Base-by-base conservation (phyloP, 1,284 basidiomycete species). In the Papiliotrema nemorosa region DNA sequence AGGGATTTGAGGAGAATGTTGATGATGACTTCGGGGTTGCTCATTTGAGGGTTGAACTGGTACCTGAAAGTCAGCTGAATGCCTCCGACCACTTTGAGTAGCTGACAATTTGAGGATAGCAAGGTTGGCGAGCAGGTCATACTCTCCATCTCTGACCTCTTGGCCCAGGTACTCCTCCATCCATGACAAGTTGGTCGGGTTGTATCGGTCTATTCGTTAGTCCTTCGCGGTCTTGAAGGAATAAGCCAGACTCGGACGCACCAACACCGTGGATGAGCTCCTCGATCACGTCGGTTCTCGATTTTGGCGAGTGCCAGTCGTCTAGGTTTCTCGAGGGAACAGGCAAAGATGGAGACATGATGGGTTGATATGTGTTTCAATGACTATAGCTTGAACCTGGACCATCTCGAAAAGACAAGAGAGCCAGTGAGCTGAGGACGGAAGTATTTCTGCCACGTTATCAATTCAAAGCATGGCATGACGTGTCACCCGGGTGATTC, bases 1-100 rank as follows among this genome's bases (percentile, higher is more conserved):
- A 97, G 81, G 20, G 91, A 82, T 80, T 97, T 96, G 73, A 92
- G 81, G 67, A 97, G 87, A 72, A 97, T 90, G 78, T 94, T 90
- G 75, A 94, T 80, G 61, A 92, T 87, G 20, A 93, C 87, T 65
- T 93, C 90, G 7, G 90, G 85, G 77, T 93, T 93, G 76, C 90
- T 90, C 39, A 94, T 82, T 70, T 88, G 84, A 18, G 89, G 84
- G 78, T 97, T 97, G 78, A 97, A 97, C 72, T 97, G 93, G 77
- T 96, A 96, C 50, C 91, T 96, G 9, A 7, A 5, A 7, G 29
- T 58, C 34, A 55, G 53, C 44, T 46, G 34, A 5, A 33, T 29
- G 5, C 22, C n/a, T n/a, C 33, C 29, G 25, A 16, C 44, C 29
- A 10, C 18, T 14, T 37, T 20, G 18, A 39, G 20, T 10, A 34